These are phyloP conservation scores for Porodaedalea pini DNA, from an alignment of 1,284 basidiomycete species.

Conservation along the genomic window DNA sequence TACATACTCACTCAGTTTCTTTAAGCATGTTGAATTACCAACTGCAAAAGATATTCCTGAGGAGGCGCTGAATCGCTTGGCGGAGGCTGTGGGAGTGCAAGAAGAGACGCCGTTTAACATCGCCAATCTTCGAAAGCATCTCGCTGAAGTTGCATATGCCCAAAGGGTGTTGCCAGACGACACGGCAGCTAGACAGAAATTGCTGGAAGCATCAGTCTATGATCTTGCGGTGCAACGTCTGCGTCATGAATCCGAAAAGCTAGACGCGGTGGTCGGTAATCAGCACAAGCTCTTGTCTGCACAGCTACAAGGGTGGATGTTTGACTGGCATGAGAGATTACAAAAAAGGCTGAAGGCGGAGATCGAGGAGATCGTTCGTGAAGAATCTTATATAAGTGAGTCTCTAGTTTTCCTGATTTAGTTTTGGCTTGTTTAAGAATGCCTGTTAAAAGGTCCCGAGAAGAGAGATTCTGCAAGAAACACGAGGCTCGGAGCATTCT, in stretches of 20 bases:
- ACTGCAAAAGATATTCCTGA: constrained; percentile 2
- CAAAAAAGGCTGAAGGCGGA: constrained; percentile 52
- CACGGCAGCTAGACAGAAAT: constrained; percentile 70
- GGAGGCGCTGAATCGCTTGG: constrained; percentile 21
- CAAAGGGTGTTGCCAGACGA: constrained; percentile 64
- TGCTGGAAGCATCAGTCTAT: constrained; percentile 82
- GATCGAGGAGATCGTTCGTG: constrained; percentile 46
- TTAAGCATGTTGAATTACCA: background rate
- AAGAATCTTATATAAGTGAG: constrained; percentile 35
- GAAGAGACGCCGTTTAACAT: constrained; percentile 69
- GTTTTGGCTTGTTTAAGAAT: background rate
- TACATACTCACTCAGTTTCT: background rate
- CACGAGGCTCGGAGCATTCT: constrained; percentile 53
- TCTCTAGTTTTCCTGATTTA: background rate
- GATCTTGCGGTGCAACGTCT: constrained; percentile 77
- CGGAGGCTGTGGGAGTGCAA: constrained; percentile 25
- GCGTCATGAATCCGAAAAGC: constrained; percentile 57
- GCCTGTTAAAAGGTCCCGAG: background rate
- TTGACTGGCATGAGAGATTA: constrained; percentile 78
- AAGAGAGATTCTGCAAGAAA: constrained; percentile 17
- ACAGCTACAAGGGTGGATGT: constrained; percentile 80
- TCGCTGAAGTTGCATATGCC: constrained; percentile 59
- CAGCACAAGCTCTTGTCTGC: constrained; percentile 47
- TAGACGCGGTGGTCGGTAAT: constrained; percentile 56
- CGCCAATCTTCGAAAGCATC: constrained; percentile 61